phyloP scores from a whole-genome alignment of 495 filamentous ascomycete species.

The Lophiostoma macrostomum region DNA sequence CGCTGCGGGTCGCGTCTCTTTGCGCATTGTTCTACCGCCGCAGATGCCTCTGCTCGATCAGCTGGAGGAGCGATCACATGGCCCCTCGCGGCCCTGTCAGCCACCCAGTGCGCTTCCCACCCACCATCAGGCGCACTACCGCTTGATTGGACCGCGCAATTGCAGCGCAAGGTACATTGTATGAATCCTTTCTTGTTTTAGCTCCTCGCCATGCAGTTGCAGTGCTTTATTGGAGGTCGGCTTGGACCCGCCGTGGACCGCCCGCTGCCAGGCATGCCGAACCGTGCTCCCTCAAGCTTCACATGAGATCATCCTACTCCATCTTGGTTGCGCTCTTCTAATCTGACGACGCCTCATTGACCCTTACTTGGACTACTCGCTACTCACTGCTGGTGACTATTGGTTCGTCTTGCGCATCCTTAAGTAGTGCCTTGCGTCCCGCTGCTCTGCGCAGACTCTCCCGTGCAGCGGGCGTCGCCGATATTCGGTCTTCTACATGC shows the following conservation, averaged over 20 bases:
- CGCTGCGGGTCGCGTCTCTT: neutral
- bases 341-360: slow-evolving; percentile 9
- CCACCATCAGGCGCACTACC: slow-evolving; percentile 15
- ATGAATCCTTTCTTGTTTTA: slow-evolving; percentile 35
- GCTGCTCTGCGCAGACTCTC: slow-evolving; percentile 12
- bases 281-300: slow-evolving; percentile 8
- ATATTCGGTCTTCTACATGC: slow-evolving; percentile 20
- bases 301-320: slow-evolving; percentile 24
- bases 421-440: slow-evolving; percentile 21
- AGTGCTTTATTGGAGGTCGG: slow-evolving; percentile 20
- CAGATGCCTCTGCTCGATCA: slow-evolving; percentile 21
- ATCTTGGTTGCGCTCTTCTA: slow-evolving; percentile 20
- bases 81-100: slow-evolving; percentile 32
- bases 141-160: slow-evolving; percentile 20
- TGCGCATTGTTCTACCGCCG: slow-evolving; percentile 10
- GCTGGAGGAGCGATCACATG: slow-evolving; percentile 31
- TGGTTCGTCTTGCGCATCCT: slow-evolving; percentile 14
- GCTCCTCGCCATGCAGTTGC: slow-evolving; percentile 31
- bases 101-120: slow-evolving; percentile 31
- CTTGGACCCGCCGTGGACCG: slow-evolving; percentile 14
- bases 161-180: slow-evolving; percentile 26
- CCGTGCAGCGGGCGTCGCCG: slow-evolving; percentile 19
- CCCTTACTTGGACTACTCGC: slow-evolving; percentile 12
- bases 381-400: slow-evolving; percentile 7
- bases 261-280: slow-evolving; percentile 18